These are phyloP conservation scores for Xylaria sp. DNA, from an alignment of 2,329 filamentous ascomycete genomes.

Conservation along the genomic window DNA sequence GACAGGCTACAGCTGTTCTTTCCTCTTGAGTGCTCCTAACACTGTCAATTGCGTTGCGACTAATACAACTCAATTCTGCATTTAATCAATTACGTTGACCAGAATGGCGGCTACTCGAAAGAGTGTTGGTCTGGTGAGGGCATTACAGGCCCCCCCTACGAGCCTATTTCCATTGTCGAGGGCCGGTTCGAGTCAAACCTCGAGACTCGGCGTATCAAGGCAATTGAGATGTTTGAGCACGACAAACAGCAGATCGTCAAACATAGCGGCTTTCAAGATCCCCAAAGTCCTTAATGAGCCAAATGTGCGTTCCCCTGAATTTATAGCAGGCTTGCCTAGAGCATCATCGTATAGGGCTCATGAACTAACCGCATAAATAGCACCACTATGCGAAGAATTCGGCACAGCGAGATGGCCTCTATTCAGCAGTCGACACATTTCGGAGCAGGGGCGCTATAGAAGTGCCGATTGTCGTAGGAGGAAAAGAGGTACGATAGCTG, in stretches of 20 bases:
- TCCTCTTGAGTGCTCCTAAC: too few species aligned
- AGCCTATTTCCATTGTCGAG: constrained; percentile 31
- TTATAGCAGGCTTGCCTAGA: not conserved
- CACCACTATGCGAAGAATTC: constrained; percentile 91
- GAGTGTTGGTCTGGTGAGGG: constrained; percentile 43
- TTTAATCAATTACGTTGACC: not conserved
- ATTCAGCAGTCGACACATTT: constrained; percentile 76
- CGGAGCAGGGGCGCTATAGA: constrained; percentile 77
- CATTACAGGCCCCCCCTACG: constrained; percentile 38
- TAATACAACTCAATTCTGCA: not conserved
- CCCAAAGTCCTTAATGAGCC: constrained; percentile 91
- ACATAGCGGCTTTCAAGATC: constrained; percentile 86
- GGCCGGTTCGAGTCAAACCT: constrained; percentile 5
- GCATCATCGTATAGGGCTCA: not conserved
- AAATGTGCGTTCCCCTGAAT: constrained; percentile 73
- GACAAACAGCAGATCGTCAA: constrained; percentile 57
- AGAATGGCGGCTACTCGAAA: constrained; percentile 43
- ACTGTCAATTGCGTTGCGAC: not conserved
- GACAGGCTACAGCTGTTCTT: not conserved
- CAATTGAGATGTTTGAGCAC: constrained; percentile 46
- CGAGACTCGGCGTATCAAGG: not conserved
- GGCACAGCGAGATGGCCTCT: constrained; percentile 78
- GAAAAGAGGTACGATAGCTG: constrained; percentile 72
- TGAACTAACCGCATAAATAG: constrained; percentile 57
- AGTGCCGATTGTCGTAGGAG: constrained; percentile 85